Conservation (phyloP, 1,284 basidiomycete genomes). For the Schizophyllum amplum region DNA sequence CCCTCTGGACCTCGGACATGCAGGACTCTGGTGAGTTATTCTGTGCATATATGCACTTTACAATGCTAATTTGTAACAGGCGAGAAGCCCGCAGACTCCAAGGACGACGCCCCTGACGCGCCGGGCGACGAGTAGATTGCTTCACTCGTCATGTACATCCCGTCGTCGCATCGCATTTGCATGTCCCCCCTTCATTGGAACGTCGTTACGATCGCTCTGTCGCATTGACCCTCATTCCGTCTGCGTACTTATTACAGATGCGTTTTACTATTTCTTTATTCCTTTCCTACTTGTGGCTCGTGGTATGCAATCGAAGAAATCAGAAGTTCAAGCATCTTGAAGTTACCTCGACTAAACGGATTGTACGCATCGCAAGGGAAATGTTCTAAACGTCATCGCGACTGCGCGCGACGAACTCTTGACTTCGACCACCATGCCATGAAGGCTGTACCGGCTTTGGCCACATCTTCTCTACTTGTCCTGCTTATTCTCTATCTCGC, state of each 20-base stretch:
- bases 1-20: constrained; percentile 96
- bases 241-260: too few relatives aligned
- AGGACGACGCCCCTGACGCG: constrained; percentile 53
- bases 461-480: constrained; percentile 14
- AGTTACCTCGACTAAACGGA: too few relatives aligned
- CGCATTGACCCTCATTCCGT: constrained; percentile 14
- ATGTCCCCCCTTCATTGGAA: background rate
- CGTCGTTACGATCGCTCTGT: background rate
- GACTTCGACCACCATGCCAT: background rate
- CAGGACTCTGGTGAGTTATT: constrained; percentile 66
- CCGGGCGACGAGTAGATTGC: constrained; percentile 49
- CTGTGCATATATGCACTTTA: constrained; percentile 7
- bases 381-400: too few relatives aligned
- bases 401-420: too few relatives aligned
- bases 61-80: constrained; percentile 20
- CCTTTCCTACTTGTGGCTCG: background rate
- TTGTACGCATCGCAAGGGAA: too few relatives aligned
- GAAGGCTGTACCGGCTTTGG: background rate
- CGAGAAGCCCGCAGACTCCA: constrained; percentile 62
- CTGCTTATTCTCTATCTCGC: constrained; percentile 31
- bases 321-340: too few relatives aligned
- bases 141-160: constrained; percentile 16
- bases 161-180: constrained; percentile 14
- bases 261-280: background rate
- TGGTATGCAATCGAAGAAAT: background rate